These are phyloP conservation scores for Xanthoceras sorbifolium DNA, from an alignment of 345 rosid species.

Conservation along the genomic window DNA sequence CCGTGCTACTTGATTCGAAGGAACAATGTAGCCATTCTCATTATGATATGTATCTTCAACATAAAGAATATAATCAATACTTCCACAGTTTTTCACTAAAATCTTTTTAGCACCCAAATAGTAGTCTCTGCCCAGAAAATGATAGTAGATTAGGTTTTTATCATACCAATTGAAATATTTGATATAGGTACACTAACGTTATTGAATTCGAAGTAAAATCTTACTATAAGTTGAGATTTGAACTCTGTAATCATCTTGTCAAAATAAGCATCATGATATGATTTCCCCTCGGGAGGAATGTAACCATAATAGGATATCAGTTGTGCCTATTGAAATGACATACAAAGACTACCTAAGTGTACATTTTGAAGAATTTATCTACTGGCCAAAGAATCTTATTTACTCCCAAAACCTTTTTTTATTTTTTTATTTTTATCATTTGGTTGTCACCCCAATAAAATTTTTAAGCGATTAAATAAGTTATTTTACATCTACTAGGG, in stretches of 20 bases:
- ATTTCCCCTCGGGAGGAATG: fast-evolving
- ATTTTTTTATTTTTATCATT: too few species aligned
- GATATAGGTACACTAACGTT: not conserved
- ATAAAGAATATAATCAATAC: conserved; percentile 15
- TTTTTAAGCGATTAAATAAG: too few species aligned
- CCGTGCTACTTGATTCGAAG: not conserved
- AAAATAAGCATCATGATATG: not conserved
- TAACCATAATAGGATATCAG: not conserved
- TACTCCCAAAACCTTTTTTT: too few species aligned
- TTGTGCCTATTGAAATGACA: conserved; percentile 15
- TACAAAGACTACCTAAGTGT: conserved; percentile 18
- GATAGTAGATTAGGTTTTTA: not conserved
- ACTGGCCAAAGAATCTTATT: too few species aligned
- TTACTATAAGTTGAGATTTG: conserved; percentile 24
- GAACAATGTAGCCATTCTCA: not conserved
- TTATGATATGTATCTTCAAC: not conserved
- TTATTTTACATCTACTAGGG: too few species aligned
- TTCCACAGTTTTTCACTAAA: conserved; percentile 9
- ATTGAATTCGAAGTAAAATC: not conserved
- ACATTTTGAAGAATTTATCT: too few species aligned
- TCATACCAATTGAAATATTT: not conserved
- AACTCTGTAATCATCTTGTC: not conserved
- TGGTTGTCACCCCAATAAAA: too few species aligned
- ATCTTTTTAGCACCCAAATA: conserved; percentile 26
- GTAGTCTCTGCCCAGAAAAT: conserved; percentile 25